A percentile compares a stretch with the other conserved stretches of the same genome.
These are phyloP conservation scores for Fusarium anthophilum DNA, from an alignment of 2,329 filamentous ascomycete species.

Conservation along the genomic window DNA sequence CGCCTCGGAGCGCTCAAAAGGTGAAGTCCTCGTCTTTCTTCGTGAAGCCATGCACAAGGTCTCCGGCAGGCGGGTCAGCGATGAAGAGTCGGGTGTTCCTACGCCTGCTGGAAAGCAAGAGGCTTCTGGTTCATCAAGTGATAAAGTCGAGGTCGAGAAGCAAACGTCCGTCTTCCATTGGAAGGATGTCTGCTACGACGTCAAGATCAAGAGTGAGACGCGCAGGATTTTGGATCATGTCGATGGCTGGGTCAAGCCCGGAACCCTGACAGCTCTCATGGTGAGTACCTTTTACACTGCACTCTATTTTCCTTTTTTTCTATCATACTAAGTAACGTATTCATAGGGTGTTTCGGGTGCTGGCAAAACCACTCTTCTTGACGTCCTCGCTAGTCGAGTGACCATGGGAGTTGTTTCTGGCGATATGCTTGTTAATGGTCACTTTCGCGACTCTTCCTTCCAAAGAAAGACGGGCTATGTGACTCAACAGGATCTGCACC, in stretches of 20 bases:
- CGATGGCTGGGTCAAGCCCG: constrained; percentile 77
- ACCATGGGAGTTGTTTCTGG: constrained; percentile 88
- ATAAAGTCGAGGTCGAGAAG: constrained; percentile 1
- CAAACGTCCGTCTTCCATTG: constrained; percentile 67
- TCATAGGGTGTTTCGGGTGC: constrained; percentile 73
- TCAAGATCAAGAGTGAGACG: constrained; percentile 70
- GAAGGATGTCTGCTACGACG: constrained; percentile 76
- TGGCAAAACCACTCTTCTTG: constrained; percentile 86
- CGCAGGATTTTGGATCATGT: constrained; percentile 74
- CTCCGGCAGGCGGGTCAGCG: background rate
- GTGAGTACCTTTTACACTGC: constrained; percentile 45
- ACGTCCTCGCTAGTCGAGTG: constrained; percentile 81
- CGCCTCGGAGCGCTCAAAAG: constrained; percentile 29
- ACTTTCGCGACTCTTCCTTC: constrained; percentile 77
- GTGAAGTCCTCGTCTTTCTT: constrained; percentile 29
- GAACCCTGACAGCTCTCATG: constrained; percentile 76
- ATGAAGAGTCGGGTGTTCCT: background rate
- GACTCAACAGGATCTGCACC: constrained; percentile 88
- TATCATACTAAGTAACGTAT: background rate
- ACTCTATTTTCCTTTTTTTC: background rate
- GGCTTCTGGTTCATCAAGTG: background rate
- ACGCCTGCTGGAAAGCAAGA: background rate
- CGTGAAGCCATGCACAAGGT: constrained; percentile 3
- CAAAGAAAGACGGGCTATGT: constrained; percentile 89
- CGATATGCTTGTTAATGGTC: constrained; percentile 73